Percentiles rank a stretch among this genome's conserved stretches.
Evolutionary conservation across 208 protist genomes (phyloP).

Genomic region (Trichomonas tenax): DNA sequence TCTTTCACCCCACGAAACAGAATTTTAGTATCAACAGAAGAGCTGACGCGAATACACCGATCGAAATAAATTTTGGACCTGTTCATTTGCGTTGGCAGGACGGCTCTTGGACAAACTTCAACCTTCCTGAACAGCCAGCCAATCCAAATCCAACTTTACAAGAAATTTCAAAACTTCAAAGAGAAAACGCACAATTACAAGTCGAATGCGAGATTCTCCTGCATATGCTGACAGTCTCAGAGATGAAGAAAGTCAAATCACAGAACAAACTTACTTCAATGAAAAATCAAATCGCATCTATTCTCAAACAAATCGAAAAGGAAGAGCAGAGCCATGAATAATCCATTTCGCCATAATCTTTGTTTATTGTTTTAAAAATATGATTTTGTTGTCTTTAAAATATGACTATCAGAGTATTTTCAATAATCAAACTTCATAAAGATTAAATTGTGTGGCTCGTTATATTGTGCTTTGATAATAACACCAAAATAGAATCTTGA

Average conservation of each 20-base stretch:
- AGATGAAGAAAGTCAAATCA: background rate
- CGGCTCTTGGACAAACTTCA: background rate
- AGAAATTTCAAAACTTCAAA: background rate
- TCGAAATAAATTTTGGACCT: background rate
- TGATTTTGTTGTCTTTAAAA: too few relatives aligned
- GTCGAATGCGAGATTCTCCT: background rate
- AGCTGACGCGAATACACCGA: background rate
- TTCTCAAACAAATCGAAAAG: background rate
- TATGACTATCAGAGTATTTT: too few relatives aligned
- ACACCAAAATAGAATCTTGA: too few relatives aligned
- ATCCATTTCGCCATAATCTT: too few relatives aligned
- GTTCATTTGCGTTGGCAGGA: background rate
- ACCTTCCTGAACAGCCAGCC: background rate
- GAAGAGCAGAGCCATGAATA: too few relatives aligned
- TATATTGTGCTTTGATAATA: too few relatives aligned
- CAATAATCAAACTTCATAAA: too few relatives aligned
- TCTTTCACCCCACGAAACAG: too few relatives aligned
- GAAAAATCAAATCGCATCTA: background rate
- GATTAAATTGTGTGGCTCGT: too few relatives aligned
- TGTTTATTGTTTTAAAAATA: too few relatives aligned
- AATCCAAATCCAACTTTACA: background rate
- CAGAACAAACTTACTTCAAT: background rate
- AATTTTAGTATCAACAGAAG: background rate
- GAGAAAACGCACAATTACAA: background rate
- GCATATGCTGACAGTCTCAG: background rate